These are phyloP conservation scores for Eutypella sp. DNA, from an alignment of 2,329 filamentous ascomycete genomes.

Conservation along the genomic window DNA sequence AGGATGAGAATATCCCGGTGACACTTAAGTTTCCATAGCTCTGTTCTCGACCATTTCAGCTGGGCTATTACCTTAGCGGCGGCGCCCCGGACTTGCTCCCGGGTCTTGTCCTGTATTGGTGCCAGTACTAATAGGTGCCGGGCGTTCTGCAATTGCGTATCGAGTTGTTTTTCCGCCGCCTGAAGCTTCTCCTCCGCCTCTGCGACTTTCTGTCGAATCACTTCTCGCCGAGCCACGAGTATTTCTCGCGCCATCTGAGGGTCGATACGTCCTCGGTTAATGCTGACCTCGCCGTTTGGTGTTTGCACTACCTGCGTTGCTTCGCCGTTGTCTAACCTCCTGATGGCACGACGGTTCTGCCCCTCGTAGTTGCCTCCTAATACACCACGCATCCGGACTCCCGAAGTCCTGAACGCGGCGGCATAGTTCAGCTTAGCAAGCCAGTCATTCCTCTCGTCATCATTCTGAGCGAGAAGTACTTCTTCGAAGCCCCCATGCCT, in stretches of 20 bases:
- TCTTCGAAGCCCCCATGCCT: constrained; percentile 84
- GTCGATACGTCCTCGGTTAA: constrained; percentile 69
- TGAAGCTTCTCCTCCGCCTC: constrained; percentile 78
- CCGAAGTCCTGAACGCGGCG: constrained; percentile 86
- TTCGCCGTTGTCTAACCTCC: constrained; percentile 63
- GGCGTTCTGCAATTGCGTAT: constrained; percentile 79
- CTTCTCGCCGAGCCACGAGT: constrained; percentile 70
- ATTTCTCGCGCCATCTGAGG: constrained; percentile 83
- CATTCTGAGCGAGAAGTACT: constrained; percentile 82
- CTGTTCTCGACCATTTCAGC: constrained; percentile 88
- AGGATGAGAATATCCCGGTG: constrained; percentile 82
- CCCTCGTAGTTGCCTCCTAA: constrained; percentile 81
- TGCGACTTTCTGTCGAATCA: constrained; percentile 77
- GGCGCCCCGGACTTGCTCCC: constrained; percentile 79
- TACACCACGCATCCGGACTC: constrained; percentile 84
- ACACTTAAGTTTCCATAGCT: constrained; percentile 88
- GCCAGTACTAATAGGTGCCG: constrained; percentile 84
- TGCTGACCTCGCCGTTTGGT: constrained; percentile 66
- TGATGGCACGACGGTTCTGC: constrained; percentile 66
- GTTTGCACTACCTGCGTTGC: constrained; percentile 60
- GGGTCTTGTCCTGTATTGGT: constrained; percentile 83
- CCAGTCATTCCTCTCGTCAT: constrained; percentile 95
- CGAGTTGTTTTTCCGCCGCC: constrained; percentile 69
- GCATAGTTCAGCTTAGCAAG: constrained; percentile 93
- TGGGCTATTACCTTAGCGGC: constrained; percentile 82